Evolutionary conservation across 2,329 filamentous ascomycete genomes (phyloP).

Genomic region (Phyllosticta capitalensis): DNA sequence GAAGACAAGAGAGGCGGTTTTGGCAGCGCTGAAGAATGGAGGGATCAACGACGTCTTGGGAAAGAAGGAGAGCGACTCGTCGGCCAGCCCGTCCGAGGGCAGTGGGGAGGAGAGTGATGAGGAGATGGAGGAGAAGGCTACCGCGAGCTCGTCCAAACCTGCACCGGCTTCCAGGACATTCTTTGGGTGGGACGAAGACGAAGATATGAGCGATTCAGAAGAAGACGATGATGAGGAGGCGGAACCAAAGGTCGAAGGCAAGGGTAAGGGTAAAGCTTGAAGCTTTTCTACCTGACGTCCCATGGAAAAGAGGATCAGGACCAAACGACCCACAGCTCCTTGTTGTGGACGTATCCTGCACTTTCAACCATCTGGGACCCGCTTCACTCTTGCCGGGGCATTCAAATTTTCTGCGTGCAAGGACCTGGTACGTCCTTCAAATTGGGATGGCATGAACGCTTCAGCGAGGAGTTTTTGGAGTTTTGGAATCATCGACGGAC

Average conservation of each 20-base stretch:
- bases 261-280: conserved; percentile 34
- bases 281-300: background rate
- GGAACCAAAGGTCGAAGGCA: conserved; percentile 21
- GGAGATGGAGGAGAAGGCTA: conserved; percentile 20
- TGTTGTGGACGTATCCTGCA: too few species aligned
- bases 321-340: background rate
- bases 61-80: conserved; percentile 33
- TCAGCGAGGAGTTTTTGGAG: too few species aligned
- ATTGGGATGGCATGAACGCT: too few species aligned
- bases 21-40: conserved; percentile 58
- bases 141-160: conserved; percentile 20
- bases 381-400: too few species aligned
- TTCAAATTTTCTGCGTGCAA: too few species aligned
- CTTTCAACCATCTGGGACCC: too few species aligned
- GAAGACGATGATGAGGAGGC: conserved; percentile 32
- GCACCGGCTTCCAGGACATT: conserved; percentile 41
- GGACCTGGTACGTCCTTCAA: too few species aligned
- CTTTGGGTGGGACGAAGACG: conserved; percentile 71
- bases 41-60: conserved; percentile 34
- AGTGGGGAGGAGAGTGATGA: conserved; percentile 4
- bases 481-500: too few species aligned
- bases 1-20: conserved; percentile 67
- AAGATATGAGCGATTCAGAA: conserved; percentile 41
- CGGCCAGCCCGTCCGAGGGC: conserved; percentile 19
- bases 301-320: background rate